These are phyloP conservation scores for Fragilaria crotonensis DNA, from an alignment of 108 stramenopile species.

Conservation along the genomic window DNA sequence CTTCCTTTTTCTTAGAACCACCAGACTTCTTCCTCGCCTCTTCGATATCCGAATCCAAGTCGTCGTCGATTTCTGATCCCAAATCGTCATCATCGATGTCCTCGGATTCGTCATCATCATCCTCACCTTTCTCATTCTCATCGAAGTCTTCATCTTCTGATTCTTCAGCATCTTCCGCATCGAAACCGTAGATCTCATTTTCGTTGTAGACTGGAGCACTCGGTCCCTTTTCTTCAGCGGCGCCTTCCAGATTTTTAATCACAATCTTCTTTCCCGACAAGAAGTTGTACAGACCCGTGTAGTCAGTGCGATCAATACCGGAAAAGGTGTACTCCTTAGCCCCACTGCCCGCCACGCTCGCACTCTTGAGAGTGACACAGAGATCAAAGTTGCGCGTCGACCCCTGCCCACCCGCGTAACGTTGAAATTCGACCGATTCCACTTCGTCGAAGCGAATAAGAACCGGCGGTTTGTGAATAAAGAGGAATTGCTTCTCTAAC, in stretches of 20 bases:
- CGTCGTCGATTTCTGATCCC: conserved; percentile 50
- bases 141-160: conserved; percentile 32
- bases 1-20: conserved; percentile 30
- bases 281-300: conserved; percentile 80
- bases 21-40: conserved; percentile 39
- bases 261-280: conserved; percentile 78
- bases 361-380: conserved; percentile 59
- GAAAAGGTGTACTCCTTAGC: conserved; percentile 80
- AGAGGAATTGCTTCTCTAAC: conserved; percentile 97
- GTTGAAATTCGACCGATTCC: conserved; percentile 93
- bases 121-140: conserved; percentile 27
- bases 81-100: conserved; percentile 55
- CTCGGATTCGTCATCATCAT: conserved; percentile 32
- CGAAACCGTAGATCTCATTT: conserved; percentile 57
- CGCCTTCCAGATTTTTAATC: conserved; percentile 87
- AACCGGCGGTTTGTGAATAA: conserved; percentile 99
- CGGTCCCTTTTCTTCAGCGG: conserved; percentile 9
- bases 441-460: conserved; percentile 97
- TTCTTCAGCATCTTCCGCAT: conserved; percentile 38
- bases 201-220: conserved; percentile 55
- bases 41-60: conserved; percentile 47
- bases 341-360: conserved; percentile 10
- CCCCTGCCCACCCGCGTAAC: conserved; percentile 87
- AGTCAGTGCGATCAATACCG: conserved; percentile 87
- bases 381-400: conserved; percentile 93